Evolutionary conservation across 495 filamentous ascomycete species (phyloP).

Genomic region (Penicillium psychrofluorescens): DNA sequence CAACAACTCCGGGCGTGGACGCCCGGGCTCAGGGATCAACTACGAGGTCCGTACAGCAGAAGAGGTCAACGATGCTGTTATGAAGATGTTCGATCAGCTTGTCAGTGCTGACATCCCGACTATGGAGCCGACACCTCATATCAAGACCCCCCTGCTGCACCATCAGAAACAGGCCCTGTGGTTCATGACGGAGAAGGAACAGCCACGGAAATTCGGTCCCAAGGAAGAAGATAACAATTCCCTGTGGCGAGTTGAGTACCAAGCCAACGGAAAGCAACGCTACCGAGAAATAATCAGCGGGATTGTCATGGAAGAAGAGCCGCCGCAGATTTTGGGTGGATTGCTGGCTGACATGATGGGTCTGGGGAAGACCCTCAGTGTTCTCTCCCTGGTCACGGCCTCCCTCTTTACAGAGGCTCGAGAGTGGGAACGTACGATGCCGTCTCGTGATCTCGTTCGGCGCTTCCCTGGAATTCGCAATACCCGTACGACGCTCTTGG

Average conservation of each 20-base stretch:
- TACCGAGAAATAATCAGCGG: slow-evolving; percentile 84
- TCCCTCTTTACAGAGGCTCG: slow-evolving; percentile 49
- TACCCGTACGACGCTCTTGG: slow-evolving; percentile 72
- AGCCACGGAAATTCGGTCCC: slow-evolving; percentile 46
- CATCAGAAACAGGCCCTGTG: slow-evolving; percentile 90
- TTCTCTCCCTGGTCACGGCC: slow-evolving; percentile 65
- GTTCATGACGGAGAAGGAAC: slow-evolving; percentile 82
- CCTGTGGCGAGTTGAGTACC: slow-evolving; percentile 58
- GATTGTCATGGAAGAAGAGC: slow-evolving; percentile 51
- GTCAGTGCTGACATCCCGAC: slow-evolving; percentile 67
- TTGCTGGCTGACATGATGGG: slow-evolving; percentile 98
- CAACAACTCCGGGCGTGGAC: slow-evolving; percentile 10
- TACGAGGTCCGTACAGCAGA: slow-evolving; percentile 63
- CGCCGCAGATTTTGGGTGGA: slow-evolving; percentile 70
- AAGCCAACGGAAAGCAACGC: slow-evolving; percentile 43
- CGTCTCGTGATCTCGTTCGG: slow-evolving; percentile 19
- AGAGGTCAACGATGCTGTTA: slow-evolving; percentile 76
- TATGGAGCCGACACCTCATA: slow-evolving; percentile 53
- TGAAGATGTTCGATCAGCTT: slow-evolving; percentile 81
- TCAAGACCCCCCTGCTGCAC: slow-evolving; percentile 65
- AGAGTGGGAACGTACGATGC: slow-evolving; percentile 39
- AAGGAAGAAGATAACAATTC: slow-evolving; percentile 57
- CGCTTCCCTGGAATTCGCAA: slow-evolving; percentile 51
- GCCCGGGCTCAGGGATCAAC: slow-evolving; percentile 19
- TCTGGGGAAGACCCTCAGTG: slow-evolving; percentile 86